Conservation (phyloP, 345 rosid genomes). For the Boechera stricta region DNA sequence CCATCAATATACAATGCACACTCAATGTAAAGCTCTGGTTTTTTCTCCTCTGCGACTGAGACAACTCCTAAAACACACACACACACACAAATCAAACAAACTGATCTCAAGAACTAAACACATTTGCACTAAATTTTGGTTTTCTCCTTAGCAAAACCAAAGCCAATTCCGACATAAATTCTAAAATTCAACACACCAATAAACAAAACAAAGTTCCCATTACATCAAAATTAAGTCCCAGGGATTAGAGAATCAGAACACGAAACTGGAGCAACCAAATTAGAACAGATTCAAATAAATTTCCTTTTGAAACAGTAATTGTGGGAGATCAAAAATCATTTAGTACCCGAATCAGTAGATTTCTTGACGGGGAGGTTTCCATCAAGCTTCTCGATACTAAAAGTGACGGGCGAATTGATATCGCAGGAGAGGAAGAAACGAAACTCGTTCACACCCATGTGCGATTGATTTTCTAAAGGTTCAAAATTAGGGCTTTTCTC, state of each 20-base stretch:
- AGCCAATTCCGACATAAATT: background rate
- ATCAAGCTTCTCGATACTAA: slow-evolving; percentile 87
- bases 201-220: background rate
- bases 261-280: background rate
- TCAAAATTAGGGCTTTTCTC: slow-evolving; percentile 34
- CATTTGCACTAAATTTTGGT: background rate
- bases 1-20: slow-evolving; percentile 90
- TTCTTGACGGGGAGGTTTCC: slow-evolving; percentile 64
- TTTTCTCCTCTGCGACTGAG: slow-evolving; percentile 60
- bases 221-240: background rate
- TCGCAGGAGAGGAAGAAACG: slow-evolving; percentile 97
- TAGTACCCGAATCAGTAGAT: slow-evolving; percentile 59
- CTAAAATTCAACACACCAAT: slow-evolving; percentile 1
- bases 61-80: slow-evolving; percentile 49
- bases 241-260: background rate
- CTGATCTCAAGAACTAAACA: slow-evolving; percentile 5
- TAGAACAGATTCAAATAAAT: slow-evolving; percentile 6
- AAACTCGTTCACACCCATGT: slow-evolving; percentile 85
- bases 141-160: background rate
- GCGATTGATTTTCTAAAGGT: background rate
- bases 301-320: too few species aligned
- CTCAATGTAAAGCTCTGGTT: slow-evolving; percentile 78
- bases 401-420: slow-evolving; percentile 87
- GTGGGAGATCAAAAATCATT: too few species aligned
- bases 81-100: background rate